Evolutionary conservation across 768 basidiomycete species (phyloP).

Genomic region (Trametes cingulata): DNA sequence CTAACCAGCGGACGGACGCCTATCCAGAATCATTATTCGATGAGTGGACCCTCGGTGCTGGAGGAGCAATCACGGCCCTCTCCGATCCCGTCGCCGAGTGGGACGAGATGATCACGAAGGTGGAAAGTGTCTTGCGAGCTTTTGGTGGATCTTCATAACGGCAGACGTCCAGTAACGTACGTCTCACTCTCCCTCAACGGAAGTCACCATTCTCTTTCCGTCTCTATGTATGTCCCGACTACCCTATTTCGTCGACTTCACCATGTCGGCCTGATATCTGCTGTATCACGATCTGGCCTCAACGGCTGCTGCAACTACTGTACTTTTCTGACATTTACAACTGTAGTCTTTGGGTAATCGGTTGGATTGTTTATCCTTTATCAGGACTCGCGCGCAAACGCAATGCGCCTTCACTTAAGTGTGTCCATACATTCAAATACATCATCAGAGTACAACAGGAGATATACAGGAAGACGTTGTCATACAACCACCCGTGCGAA

Average conservation of each 20-base stretch:
- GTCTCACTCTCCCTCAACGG: background rate
- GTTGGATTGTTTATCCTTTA: background rate
- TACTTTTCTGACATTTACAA: background rate
- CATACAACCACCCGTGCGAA: no score
- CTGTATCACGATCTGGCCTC: slow-evolving; percentile 21
- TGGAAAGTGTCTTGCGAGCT: slow-evolving; percentile 70
- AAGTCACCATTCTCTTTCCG: background rate
- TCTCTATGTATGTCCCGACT: background rate
- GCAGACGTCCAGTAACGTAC: background rate
- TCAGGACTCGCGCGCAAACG: background rate
- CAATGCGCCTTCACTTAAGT: background rate
- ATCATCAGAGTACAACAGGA: background rate
- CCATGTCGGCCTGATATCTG: slow-evolving; percentile 11
- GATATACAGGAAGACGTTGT: no score
- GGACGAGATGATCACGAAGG: slow-evolving; percentile 93
- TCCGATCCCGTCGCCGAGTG: slow-evolving; percentile 85
- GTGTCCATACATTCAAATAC: background rate
- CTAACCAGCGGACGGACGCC: background rate
- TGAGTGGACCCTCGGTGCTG: slow-evolving; percentile 82
- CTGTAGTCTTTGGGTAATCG: background rate
- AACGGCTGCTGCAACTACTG: slow-evolving; percentile 12
- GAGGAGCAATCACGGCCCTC: slow-evolving; percentile 95
- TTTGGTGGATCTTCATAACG: slow-evolving; percentile 41
- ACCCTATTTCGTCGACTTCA: slow-evolving; percentile 12
- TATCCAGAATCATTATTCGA: slow-evolving; percentile 34